A percentile compares a stretch with the other conserved stretches of the same genome.
Conservation (phyloP, 148 eudicot species). For the Nepenthes mirabilis region DNA sequence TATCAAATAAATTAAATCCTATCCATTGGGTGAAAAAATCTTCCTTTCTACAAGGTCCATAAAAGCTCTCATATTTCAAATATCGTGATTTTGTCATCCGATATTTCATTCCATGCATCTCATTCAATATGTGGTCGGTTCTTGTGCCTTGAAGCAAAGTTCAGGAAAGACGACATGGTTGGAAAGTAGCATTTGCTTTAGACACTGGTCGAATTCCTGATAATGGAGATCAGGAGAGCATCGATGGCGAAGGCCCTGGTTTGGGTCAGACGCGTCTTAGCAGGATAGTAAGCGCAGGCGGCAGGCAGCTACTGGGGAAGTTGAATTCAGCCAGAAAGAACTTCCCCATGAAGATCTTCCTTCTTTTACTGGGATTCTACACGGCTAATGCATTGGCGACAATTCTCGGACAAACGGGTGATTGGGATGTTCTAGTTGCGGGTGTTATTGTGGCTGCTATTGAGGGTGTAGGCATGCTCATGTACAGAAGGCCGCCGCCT, state of each 20-base stretch:
- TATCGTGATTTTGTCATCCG: too few relatives aligned
- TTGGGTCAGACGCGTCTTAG: constrained; percentile 76
- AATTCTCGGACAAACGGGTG: constrained; percentile 77
- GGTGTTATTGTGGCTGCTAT: constrained; percentile 93
- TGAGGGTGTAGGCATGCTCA: constrained; percentile 89
- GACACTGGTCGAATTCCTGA: constrained; percentile 57
- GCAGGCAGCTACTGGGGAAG: constrained; percentile 60
- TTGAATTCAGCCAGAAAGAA: constrained; percentile 71
- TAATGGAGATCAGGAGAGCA: constrained; percentile 31
- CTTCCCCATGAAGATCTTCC: constrained; percentile 90
- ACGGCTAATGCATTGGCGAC: constrained; percentile 95
- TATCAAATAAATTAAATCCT: too few relatives aligned
- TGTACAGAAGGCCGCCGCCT: constrained; percentile 53
- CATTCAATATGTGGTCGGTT: background rate
- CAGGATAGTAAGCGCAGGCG: constrained; percentile 68
- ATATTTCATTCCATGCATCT: background rate
- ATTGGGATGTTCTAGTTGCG: constrained; percentile 74
- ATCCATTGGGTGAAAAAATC: too few relatives aligned
- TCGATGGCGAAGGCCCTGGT: constrained; percentile 29
- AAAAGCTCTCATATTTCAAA: too few relatives aligned
- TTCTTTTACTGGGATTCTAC: constrained; percentile 80
- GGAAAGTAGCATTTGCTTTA: constrained; percentile 56
- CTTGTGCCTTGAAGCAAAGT: constrained; percentile 20
- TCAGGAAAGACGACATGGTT: constrained; percentile 18
- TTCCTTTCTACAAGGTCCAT: too few relatives aligned